Base-by-base conservation (phyloP, 2,329 filamentous ascomycete genomes). In the Camillea tinctor region DNA sequence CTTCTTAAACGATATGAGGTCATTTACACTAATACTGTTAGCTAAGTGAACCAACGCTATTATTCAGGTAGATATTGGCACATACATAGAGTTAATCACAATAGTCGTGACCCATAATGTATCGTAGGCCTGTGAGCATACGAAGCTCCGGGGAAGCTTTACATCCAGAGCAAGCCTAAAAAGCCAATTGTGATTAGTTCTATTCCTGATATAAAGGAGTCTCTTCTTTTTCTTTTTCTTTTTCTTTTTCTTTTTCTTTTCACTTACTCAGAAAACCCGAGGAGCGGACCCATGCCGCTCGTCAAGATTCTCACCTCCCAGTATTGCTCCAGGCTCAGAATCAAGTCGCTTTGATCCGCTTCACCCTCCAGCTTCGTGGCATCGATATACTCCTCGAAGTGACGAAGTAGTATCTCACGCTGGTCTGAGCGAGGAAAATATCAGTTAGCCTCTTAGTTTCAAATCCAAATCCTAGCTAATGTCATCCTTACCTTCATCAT, bases 221-320 rank as follows among this genome's bases (percentile, higher is more conserved):
- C n/a, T n/a, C 24, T 30, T 11, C 26, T 30, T 30, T 7, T 7
- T 11, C 26, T 30, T 11, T 30, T 7, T 26, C 9, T 26, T 9
- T 26, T 26, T 26, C 24, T 30, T 9, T 30, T 30, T 7, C 26
- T 26, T 26, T 9, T 30, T 9, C 13, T 30, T 7, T 11, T 52
- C 17, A 60, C 65, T 58, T 67, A 71, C 69, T 70, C 69, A 3
- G 65, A 68, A 53, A 69, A 63, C n/a, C 66, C 63, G 7, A 72
- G 59, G 9, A 70, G 17, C 11, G 63, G 58, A 4, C 64, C 65
- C 69, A 70, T 71, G 3, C 69, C 69, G 44, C 69, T 72, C 17
- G 69, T 68, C 54, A 72, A 54, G n/a, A 65, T 66, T 44, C 69
- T 61, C n/a, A 70, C 65, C 52, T 70, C 64, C 69, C 69, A 72